These are phyloP conservation scores for Peltaster fructicola DNA, from an alignment of 2,329 filamentous ascomycete species.

Conservation along the genomic window DNA sequence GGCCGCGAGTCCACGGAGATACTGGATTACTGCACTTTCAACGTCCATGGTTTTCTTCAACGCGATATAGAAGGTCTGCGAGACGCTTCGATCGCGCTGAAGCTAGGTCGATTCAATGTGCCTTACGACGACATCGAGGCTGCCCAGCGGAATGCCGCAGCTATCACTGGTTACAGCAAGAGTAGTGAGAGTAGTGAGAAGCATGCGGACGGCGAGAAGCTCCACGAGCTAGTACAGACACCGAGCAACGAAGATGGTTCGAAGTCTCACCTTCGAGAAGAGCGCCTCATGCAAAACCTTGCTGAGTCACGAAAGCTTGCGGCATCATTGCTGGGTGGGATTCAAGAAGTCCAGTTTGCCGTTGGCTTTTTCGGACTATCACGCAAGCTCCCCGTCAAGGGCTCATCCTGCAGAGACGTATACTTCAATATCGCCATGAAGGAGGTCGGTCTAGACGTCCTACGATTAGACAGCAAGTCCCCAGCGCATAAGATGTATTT, in stretches of 20 bases:
- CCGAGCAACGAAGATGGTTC: conserved; percentile 40
- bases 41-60: conserved; percentile 80
- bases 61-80: conserved; percentile 70
- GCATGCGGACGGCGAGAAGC: too few species aligned
- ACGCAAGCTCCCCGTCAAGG: conserved; percentile 54
- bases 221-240: conserved; percentile 16
- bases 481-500: conserved; percentile 98
- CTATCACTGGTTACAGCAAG: conserved; percentile 24
- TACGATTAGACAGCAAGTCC: conserved; percentile 79
- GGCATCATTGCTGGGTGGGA: conserved; percentile 73
- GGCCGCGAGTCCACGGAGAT: conserved; percentile 73
- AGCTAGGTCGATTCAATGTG: conserved; percentile 76
- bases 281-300: conserved; percentile 61
- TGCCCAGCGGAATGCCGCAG: conserved; percentile 39
- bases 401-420: conserved; percentile 50
- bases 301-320: conserved; percentile 88
- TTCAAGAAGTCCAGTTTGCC: conserved; percentile 92
- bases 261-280: conserved; percentile 49
- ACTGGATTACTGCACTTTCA: conserved; percentile 71
- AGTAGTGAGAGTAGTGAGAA: too few species aligned
- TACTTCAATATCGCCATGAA: conserved; percentile 85
- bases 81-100: conserved; percentile 78
- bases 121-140: conserved; percentile 71
- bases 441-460: conserved; percentile 82
- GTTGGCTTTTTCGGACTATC: conserved; percentile 80